Percentiles rank a stretch among this genome's conserved stretches.
Conservation (phyloP, 257 asterid species). For the Solanum tarapatanum region DNA sequence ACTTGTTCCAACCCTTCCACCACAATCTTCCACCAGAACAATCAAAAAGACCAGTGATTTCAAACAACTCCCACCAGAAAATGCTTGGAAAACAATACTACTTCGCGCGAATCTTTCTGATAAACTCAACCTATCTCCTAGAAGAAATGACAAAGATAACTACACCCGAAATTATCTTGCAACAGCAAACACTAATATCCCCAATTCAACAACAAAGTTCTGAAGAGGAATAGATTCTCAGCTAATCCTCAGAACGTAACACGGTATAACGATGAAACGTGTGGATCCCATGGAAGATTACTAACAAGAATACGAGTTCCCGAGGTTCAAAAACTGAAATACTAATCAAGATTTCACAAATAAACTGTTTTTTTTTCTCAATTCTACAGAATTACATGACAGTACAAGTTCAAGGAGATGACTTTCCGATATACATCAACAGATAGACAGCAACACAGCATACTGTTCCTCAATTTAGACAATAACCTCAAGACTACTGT, state of each 20-base stretch:
- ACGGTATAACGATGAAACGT: slow-evolving; percentile 57
- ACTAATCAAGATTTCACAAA: not conserved
- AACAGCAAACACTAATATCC: not conserved
- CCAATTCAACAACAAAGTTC: not conserved
- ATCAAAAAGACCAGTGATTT: not conserved
- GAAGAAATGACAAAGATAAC: not conserved
- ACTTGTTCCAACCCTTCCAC: slow-evolving; percentile 30
- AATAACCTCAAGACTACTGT: not conserved
- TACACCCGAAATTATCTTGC: not conserved
- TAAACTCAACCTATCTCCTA: not conserved
- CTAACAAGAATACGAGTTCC: not conserved
- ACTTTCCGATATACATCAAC: slow-evolving; percentile 66
- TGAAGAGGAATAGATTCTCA: slow-evolving; percentile 19
- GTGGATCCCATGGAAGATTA: slow-evolving; percentile 60
- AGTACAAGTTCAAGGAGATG: slow-evolving; percentile 73
- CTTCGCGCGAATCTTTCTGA: not conserved
- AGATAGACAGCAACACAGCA: slow-evolving; percentile 76
- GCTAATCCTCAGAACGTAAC: slow-evolving; percentile 69
- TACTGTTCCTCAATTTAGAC: slow-evolving; percentile 43
- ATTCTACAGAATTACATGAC: slow-evolving; percentile 83
- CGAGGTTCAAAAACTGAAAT: not conserved
- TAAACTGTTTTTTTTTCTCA: not conserved
- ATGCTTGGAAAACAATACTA: not conserved
- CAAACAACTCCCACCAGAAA: not conserved
- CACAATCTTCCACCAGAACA: slow-evolving; percentile 5